phyloP scores from a whole-genome alignment of 441 rosid species.

The Flueggea neowawraea region DNA sequence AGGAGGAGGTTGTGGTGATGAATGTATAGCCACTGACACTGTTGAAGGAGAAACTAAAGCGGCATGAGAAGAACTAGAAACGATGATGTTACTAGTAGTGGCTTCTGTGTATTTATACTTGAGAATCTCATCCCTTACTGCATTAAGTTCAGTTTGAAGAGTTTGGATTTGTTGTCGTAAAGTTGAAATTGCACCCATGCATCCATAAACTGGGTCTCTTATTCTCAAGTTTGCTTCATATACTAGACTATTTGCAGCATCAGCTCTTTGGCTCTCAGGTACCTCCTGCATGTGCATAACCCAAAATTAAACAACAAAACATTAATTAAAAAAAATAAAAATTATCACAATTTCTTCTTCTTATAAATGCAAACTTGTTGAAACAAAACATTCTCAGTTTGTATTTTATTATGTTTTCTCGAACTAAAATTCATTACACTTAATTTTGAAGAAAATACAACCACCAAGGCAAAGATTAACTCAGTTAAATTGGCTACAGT shows the following conservation, averaged over 20 bases:
- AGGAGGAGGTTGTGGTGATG: constrained; percentile 18
- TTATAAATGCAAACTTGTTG: too few relatives aligned
- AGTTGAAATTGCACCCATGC: constrained; percentile 77
- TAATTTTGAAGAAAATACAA: too few relatives aligned
- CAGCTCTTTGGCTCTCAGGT: constrained; percentile 64
- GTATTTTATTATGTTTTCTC: too few relatives aligned
- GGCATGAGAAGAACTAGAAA: constrained; percentile 18
- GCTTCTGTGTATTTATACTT: constrained; percentile 54
- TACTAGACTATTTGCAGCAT: constrained; percentile 72
- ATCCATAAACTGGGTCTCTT: constrained; percentile 74
- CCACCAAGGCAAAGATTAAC: too few relatives aligned
- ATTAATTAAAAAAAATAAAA: too few relatives aligned
- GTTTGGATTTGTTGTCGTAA: constrained; percentile 68
- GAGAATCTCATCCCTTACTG: constrained; percentile 60
- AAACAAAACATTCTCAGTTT: too few relatives aligned
- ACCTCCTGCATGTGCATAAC: constrained; percentile 43
- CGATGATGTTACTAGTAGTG: constrained; percentile 13
- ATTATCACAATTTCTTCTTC: too few relatives aligned
- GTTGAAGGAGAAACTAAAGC: constrained; percentile 28
- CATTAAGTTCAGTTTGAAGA: constrained; percentile 52
- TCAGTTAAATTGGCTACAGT: too few relatives aligned
- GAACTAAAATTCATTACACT: too few relatives aligned
- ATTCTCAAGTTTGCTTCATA: constrained; percentile 77
- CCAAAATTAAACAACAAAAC: too few relatives aligned
- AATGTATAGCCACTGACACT: constrained; percentile 22